Evolutionary conservation across 2,329 filamentous ascomycete genomes (phyloP).

Genomic region (Penicillium capsulatum): DNA sequence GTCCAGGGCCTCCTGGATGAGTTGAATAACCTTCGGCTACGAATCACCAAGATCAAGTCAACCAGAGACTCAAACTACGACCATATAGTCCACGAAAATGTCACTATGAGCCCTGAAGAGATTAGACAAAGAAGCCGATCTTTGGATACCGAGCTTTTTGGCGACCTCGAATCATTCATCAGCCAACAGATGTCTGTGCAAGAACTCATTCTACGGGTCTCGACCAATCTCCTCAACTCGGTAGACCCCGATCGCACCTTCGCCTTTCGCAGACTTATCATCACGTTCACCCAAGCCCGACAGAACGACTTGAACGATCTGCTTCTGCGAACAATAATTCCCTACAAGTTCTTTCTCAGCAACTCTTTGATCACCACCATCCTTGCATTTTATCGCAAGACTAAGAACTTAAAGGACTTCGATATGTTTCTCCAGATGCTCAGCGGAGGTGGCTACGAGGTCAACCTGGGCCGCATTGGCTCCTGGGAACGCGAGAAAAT

Average conservation of each 20-base stretch:
- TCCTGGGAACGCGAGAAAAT: conserved; percentile 26
- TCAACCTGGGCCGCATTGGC: conserved; percentile 30
- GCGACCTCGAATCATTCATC: conserved; percentile 29
- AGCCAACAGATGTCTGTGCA: conserved; percentile 31
- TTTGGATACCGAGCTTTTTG: conserved; percentile 29
- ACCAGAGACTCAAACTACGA: conserved; percentile 23
- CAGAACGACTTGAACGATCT: conserved; percentile 41
- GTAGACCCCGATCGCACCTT: conserved; percentile 36
- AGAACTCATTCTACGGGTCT: conserved; percentile 34
- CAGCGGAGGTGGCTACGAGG: conserved; percentile 32
- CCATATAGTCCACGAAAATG: conserved; percentile 32
- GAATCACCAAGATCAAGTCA: conserved; percentile 31
- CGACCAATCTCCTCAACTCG: conserved; percentile 34
- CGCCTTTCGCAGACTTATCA: conserved; percentile 31
- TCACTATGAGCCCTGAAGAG: conserved; percentile 15
- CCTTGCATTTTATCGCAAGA: conserved; percentile 37
- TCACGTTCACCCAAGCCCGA: conserved; percentile 36
- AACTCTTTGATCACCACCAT: conserved; percentile 36
- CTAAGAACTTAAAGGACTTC: conserved; percentile 40
- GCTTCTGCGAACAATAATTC: conserved; percentile 37
- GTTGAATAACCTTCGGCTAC: conserved; percentile 30
- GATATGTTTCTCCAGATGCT: conserved; percentile 39
- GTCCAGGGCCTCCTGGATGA: conserved; percentile 32
- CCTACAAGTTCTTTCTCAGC: conserved; percentile 36
- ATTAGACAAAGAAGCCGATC: conserved; percentile 15